Evolutionary conservation across 2,329 filamentous ascomycete species (phyloP).

Genomic region (Acephala macrosclerotiorum): DNA sequence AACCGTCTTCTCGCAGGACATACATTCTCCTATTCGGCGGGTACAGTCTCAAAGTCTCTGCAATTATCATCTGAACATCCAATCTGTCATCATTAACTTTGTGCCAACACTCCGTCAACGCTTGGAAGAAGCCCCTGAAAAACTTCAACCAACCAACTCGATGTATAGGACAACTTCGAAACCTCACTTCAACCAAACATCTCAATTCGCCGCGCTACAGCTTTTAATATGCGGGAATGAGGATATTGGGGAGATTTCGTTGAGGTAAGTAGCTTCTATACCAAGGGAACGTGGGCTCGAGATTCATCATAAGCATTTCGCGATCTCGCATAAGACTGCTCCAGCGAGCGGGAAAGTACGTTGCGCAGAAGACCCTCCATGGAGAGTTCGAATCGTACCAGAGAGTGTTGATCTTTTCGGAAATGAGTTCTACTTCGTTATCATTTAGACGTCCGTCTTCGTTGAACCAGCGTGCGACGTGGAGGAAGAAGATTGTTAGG

Average conservation of each 20-base stretch:
- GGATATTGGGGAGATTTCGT: conserved; percentile 27
- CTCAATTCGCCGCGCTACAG: conserved; percentile 26
- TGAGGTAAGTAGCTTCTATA: neutral
- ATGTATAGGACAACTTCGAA: conserved; percentile 3
- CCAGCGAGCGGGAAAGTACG: neutral
- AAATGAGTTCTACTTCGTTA: conserved; percentile 21
- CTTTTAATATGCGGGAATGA: conserved; percentile 30
- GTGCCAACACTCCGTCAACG: neutral
- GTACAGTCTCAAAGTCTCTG: conserved; percentile 31
- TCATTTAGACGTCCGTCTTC: conserved; percentile 7
- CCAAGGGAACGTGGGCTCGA: neutral
- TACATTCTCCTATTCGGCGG: conserved; percentile 32
- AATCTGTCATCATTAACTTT: neutral
- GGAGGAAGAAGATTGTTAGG: conserved; percentile 27
- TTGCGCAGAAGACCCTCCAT: neutral
- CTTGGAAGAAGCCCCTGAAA: neutral
- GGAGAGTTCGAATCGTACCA: conserved; percentile 24
- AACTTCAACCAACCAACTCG: neutral
- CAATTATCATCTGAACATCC: conserved; percentile 16
- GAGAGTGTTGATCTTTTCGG: conserved; percentile 26
- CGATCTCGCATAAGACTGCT: neutral
- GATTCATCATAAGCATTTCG: neutral
- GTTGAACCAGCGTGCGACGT: neutral
- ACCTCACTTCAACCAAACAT: conserved; percentile 29
- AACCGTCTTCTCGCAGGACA: conserved; percentile 12